Evolutionary conservation across 768 basidiomycete species (phyloP).

Genomic region (Lepiota brunneoincarnata): DNA sequence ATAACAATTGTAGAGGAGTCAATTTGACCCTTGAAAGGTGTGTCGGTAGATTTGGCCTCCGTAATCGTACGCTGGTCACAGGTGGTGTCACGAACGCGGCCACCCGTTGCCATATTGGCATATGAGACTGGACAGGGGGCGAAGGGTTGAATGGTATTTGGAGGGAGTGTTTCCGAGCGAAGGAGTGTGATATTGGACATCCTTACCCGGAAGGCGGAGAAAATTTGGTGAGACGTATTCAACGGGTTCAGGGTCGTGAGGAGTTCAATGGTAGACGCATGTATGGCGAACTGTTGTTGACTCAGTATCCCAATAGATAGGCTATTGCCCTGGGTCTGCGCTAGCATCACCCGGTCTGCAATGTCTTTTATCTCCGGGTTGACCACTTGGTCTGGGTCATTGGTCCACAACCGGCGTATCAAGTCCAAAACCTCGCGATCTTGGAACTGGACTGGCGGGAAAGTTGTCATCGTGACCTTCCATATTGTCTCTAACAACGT

Average conservation of each 20-base stretch:
- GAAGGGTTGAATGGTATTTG: not conserved
- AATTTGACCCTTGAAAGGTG: conserved; percentile 11
- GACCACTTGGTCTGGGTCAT: conserved; percentile 8
- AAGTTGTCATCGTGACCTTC: conserved; percentile 11
- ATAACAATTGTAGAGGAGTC: conserved; percentile 10
- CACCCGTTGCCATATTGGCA: conserved; percentile 11
- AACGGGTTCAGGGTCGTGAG: conserved; percentile 5
- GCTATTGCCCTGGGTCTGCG: conserved; percentile 7
- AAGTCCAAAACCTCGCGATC: conserved; percentile 11
- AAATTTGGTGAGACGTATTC: not conserved
- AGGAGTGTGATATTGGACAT: conserved; percentile 10
- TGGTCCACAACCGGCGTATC: conserved; percentile 8
- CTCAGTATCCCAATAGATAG: conserved; percentile 6
- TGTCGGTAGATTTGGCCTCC: not conserved
- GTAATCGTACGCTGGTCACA: not conserved
- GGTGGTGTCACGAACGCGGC: conserved; percentile 9
- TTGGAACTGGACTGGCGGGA: not conserved
- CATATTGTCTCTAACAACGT: conserved; percentile 11
- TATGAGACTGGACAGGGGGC: conserved; percentile 7
- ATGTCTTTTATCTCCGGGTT: conserved; percentile 5
- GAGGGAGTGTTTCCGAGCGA: conserved; percentile 11
- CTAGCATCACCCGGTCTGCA: conserved; percentile 6
- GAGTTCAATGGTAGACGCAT: conserved; percentile 8
- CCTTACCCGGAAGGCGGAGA: conserved; percentile 5
- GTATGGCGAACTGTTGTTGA: conserved; percentile 7